phyloP scores from a whole-genome alignment of 1,139 yeast genomes.

The Geotrichum aggregatum region DNA sequence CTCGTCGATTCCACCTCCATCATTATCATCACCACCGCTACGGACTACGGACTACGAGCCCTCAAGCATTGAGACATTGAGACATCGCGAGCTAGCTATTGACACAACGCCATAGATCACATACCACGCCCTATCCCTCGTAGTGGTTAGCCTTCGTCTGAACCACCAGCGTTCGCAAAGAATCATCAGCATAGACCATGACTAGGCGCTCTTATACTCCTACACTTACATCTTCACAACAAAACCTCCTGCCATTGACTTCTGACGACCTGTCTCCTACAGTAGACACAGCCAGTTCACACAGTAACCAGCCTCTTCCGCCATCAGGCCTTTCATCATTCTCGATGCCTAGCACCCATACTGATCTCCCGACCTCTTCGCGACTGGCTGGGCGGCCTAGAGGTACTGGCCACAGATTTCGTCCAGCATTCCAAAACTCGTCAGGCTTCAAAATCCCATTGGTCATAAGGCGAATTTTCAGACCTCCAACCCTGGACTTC shows the following conservation, averaged over 20 bases:
- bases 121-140: no score
- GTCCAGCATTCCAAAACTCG: constrained; percentile 13
- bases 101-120: no score
- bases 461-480: constrained; percentile 48
- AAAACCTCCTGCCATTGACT: constrained; percentile 5
- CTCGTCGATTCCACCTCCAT: no score
- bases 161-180: no score
- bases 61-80: no score
- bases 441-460: constrained; percentile 17
- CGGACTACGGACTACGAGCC: no score
- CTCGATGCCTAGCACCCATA: neutral
- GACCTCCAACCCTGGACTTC: constrained; percentile 80
- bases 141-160: no score
- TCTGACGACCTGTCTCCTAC: constrained; percentile 1
- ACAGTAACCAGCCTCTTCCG: neutral
- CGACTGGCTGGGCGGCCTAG: constrained; percentile 16
- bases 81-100: no score
- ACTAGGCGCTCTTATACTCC: constrained; percentile 14
- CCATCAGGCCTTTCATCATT: constrained; percentile 2
- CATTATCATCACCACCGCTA: no score
- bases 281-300: constrained; percentile 2
- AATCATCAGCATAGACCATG: constrained; percentile 1
- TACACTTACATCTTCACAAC: constrained; percentile 9
- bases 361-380: constrained; percentile 9
- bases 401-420: constrained; percentile 8